Evolutionary conservation across 257 asterid genomes (phyloP).

Genomic region (Fraxinus anomala): DNA sequence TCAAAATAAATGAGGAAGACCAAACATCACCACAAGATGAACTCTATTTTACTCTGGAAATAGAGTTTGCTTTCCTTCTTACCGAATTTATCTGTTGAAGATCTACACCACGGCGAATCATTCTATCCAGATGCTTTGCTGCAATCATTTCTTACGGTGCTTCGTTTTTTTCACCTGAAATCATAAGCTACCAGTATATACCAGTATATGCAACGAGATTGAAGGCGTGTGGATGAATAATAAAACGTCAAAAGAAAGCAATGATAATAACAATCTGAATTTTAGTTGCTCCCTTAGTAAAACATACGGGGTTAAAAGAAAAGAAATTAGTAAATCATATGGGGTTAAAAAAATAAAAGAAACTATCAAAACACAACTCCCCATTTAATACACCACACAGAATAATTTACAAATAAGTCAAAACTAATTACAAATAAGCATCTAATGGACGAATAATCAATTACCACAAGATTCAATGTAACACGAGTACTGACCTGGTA

Average conservation of each 20-base stretch:
- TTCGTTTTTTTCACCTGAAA: slow-evolving; percentile 90
- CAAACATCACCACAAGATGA: slow-evolving; percentile 4
- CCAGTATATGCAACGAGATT: slow-evolving; percentile 21
- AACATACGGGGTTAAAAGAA: neutral
- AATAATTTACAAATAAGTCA: neutral
- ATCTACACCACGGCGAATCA: slow-evolving; percentile 84
- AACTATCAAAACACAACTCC: slow-evolving; percentile 4
- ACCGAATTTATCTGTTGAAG: slow-evolving; percentile 83
- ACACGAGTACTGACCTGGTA: slow-evolving; percentile 49
- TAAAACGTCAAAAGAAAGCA: neutral
- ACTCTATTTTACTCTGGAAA: neutral
- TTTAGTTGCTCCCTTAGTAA: neutral
- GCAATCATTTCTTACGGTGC: slow-evolving; percentile 77
- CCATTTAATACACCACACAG: neutral
- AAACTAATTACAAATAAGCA: neutral
- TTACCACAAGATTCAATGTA: neutral
- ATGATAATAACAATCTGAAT: neutral
- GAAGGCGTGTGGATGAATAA: slow-evolving; percentile 24
- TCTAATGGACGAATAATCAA: slow-evolving; percentile 15
- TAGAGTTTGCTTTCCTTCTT: slow-evolving; percentile 26
- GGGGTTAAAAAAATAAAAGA: neutral
- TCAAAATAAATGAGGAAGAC: neutral
- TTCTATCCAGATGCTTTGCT: slow-evolving; percentile 76
- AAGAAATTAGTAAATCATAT: neutral
- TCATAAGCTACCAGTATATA: slow-evolving; percentile 1